Base-by-base conservation (phyloP, 345 rosid genomes). In the Viola odorata region DNA sequence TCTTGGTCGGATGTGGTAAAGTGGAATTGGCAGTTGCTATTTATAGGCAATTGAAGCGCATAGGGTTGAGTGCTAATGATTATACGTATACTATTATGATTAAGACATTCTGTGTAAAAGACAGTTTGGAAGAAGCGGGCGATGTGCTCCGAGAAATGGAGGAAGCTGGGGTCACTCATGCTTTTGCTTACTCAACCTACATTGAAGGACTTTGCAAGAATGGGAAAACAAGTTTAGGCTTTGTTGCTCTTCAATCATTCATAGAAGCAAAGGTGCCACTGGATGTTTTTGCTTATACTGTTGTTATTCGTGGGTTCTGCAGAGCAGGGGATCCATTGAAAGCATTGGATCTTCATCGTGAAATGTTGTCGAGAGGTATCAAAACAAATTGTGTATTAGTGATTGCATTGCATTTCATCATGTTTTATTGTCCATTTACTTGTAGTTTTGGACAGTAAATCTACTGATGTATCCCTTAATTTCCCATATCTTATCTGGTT, bases 201-300 rank as follows among this genome's bases (percentile, higher is more conserved):
- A 80, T 89, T 5, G 83, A 84, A 77, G 95, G 91, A 45, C 85
- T 89, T 57, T 85, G 95, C 68, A 45, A 50, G 54, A 74, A 77
- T 71, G 56, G 67, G 13, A 64, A 41, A 68, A 65, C 88, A 3
- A 79, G 66, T 15, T 13, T 47, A 13, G 98, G 87, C 53, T 62
- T 71, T 70, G 55, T 66, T 63, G 17, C 75, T 56, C 74, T 91
- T 44, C 41, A 50, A 52, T 49, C 23, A 0, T 63, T 71, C 68
- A 47, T 62, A 52, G 64, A 36, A 3, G 68, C 54, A 4, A 77
- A 77, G 3, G 12, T 68, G 62, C 78, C 78, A 38, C n/a, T 74
- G 58, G 79, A 66, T 68, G 63, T 44, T 58, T 69, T 63, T 70
- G 85, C 78, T 4, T 84, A 65, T 65, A 11, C 69, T 36, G 72